A percentile compares a stretch with the other conserved stretches of the same genome.
These are phyloP conservation scores for Cerrena zonata DNA, from an alignment of 1,284 basidiomycete species.

Conservation along the genomic window DNA sequence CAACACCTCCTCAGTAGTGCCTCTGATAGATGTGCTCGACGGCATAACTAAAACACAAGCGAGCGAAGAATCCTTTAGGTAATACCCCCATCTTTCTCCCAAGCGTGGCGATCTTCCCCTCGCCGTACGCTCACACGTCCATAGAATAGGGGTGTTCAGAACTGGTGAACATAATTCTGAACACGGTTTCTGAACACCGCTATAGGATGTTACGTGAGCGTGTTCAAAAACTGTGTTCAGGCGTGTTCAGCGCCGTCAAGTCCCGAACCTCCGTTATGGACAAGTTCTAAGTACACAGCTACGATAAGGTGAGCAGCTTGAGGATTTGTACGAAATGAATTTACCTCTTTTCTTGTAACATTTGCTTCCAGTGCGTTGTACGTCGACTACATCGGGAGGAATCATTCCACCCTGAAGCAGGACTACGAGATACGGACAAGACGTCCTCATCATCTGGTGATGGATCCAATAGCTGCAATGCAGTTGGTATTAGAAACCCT, in stretches of 20 bases:
- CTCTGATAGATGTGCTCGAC: slow-evolving; percentile 37
- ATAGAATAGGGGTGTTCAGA: slow-evolving; percentile 9
- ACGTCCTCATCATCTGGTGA: slow-evolving; percentile 63
- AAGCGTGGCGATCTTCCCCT: not conserved
- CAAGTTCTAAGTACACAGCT: too few relatives aligned
- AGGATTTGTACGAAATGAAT: too few relatives aligned
- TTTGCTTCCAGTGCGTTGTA: too few relatives aligned
- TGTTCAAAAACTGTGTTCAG: too few relatives aligned
- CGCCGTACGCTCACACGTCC: not conserved
- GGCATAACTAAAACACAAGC: slow-evolving; percentile 41
- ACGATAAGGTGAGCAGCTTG: too few relatives aligned
- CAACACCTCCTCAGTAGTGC: slow-evolving; percentile 8
- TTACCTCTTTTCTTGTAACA: too few relatives aligned
- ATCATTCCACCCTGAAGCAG: slow-evolving; percentile 60
- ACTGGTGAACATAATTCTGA: too few relatives aligned
- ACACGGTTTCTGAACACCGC: too few relatives aligned
- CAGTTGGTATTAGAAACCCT: slow-evolving; percentile 53
- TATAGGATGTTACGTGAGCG: too few relatives aligned
- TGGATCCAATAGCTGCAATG: slow-evolving; percentile 58
- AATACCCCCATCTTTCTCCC: not conserved
- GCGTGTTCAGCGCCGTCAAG: too few relatives aligned
- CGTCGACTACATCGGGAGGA: slow-evolving; percentile 35
- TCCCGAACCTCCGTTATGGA: too few relatives aligned
- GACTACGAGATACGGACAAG: slow-evolving; percentile 63
- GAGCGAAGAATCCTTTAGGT: slow-evolving; percentile 41